phyloP scores from a whole-genome alignment of 331 rosid genomes.

The Ulmus americana region DNA sequence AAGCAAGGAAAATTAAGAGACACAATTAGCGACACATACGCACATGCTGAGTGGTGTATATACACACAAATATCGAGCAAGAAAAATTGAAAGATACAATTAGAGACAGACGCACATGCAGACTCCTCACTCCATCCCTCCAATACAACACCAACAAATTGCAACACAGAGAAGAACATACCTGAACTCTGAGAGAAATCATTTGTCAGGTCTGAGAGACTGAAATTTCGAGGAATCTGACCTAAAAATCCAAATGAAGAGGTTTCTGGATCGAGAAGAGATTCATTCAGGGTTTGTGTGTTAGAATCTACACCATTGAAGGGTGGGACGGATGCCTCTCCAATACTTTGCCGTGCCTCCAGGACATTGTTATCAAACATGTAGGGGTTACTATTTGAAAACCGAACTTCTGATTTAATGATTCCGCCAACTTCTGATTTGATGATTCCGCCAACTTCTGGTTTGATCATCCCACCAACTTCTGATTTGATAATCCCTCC shows the following conservation, averaged over 20 bases:
- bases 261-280: slow-evolving; percentile 50
- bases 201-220: slow-evolving; percentile 75
- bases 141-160: background rate
- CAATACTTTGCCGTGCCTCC: slow-evolving; percentile 53
- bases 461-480: slow-evolving; percentile 50
- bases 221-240: slow-evolving; percentile 73
- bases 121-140: background rate
- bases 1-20: background rate
- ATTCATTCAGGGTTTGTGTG: slow-evolving; percentile 50
- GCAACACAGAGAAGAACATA: slow-evolving; percentile 18
- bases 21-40: background rate
- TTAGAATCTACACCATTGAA: slow-evolving; percentile 50
- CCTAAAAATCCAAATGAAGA: slow-evolving; percentile 61
- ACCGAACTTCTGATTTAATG: slow-evolving; percentile 73
- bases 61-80: background rate
- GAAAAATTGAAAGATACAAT: background rate
- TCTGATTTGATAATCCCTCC: slow-evolving; percentile 71
- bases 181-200: slow-evolving; percentile 82
- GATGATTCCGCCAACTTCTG: slow-evolving; percentile 67
- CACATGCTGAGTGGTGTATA: background rate
- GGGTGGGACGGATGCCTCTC: slow-evolving; percentile 55
- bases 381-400: slow-evolving; percentile 53
- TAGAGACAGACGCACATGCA: background rate
- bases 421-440: slow-evolving; percentile 69
- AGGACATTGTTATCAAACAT: slow-evolving; percentile 59